phyloP scores from a whole-genome alignment of 805 yeast genomes.

The Pichia paraexigua region DNA sequence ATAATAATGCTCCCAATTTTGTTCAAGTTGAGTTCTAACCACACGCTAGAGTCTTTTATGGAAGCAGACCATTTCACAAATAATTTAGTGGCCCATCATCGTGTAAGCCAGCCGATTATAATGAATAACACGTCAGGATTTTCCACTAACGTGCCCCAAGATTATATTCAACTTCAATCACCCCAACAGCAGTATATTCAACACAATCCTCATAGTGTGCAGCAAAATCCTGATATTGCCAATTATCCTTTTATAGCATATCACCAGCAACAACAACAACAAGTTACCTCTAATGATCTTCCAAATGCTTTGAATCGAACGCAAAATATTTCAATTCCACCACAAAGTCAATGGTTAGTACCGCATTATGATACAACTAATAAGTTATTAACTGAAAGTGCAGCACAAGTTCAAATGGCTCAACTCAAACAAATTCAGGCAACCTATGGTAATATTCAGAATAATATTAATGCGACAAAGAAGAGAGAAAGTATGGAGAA shows the following conservation, averaged over 20 bases:
- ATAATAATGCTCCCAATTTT: neutral
- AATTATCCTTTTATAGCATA: neutral
- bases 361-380: neutral
- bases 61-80: neutral
- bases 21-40: neutral
- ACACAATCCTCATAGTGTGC: neutral
- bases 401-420: slow-evolving; percentile 13
- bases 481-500: slow-evolving; percentile 8
- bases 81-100: neutral
- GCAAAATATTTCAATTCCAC: neutral
- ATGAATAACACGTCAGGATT: neutral
- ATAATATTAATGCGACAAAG: slow-evolving; percentile 15
- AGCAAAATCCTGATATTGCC: neutral
- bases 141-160: neutral
- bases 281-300: neutral
- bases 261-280: neutral
- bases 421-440: slow-evolving; percentile 23
- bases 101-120: neutral
- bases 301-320: neutral
- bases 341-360: neutral
- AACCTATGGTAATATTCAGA: slow-evolving; percentile 25
- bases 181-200: neutral
- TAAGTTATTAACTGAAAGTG: slow-evolving; percentile 14
- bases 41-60: neutral
- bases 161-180: neutral